Base-by-base conservation (phyloP, 805 yeast genomes). In the Monosporozyma solicola region DNA sequence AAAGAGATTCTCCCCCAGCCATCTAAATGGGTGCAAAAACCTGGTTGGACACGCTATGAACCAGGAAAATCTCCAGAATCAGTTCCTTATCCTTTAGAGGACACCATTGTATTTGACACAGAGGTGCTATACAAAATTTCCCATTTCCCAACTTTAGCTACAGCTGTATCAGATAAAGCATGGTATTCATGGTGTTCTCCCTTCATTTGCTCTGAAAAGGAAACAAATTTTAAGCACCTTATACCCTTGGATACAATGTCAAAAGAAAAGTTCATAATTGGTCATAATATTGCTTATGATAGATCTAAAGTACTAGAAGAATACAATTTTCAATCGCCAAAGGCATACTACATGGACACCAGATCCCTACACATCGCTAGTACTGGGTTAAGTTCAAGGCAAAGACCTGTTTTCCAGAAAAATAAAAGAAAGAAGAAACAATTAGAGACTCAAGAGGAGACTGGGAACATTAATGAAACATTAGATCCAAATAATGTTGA, bases 181-280 rank as follows among this genome's bases (percentile, higher is more conserved):
- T 90, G 97, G 96, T 94, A 91, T 63, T 82, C 84, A 0, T 94
- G 99, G 99, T 83, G 89, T 8, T 89, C 96, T 0, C 99, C 99
- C 0, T 83, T 77, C 64, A 66, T 94, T 22, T 75, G 85, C 1
- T 79, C 78, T 2, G 47, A 59, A 1, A 47, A 56, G 1, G 35
- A 45, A 6, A 54, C 53, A 7, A 59, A 66, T 2, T 62, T 70
- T 20, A 77, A 83, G 32, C 95, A 89, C 59, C 69, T 95, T 51
- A 80, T 95, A 0, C 97, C 98, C 0, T 64, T 92, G 65, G 81
- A 87, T 56, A 73, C 82, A 0, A 65, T 67, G 11, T 64, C 65
- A 2, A 46, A 63, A 8, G 74, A 77, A 6, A 83, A 82, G 57
- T 71, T 94, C 6, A 74, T 94, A 1, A 77, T 95, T 3, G 99